Evolutionary conservation across 805 yeast species (phyloP).

Genomic region (Wickerhamiella brachini): DNA sequence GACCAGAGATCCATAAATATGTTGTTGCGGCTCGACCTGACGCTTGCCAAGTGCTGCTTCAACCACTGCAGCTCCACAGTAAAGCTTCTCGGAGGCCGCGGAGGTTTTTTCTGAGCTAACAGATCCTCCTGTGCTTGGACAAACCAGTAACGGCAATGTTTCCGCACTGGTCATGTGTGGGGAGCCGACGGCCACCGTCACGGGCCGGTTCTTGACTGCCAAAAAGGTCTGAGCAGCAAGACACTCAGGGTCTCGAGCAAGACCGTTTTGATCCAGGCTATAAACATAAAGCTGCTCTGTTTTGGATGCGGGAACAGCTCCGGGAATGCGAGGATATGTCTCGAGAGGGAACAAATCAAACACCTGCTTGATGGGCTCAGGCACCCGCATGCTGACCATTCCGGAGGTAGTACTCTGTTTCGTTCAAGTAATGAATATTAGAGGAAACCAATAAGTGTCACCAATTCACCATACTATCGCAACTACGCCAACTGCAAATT

Average conservation of each 20-base stretch:
- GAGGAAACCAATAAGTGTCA: too few species aligned
- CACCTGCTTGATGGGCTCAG: slow-evolving; percentile 18
- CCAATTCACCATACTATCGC: too few species aligned
- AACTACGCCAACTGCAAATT: too few species aligned
- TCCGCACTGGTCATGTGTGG: slow-evolving; percentile 12
- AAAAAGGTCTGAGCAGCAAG: slow-evolving; percentile 15
- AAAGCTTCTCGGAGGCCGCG: neutral
- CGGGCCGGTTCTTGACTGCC: neutral
- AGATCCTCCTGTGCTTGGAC: slow-evolving; percentile 4
- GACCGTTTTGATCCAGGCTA: slow-evolving; percentile 10
- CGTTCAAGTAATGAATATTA: neutral
- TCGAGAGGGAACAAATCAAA: slow-evolving; percentile 24
- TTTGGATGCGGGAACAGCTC: neutral
- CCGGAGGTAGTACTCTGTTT: too few species aligned
- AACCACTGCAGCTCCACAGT: neutral
- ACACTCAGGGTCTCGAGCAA: slow-evolving; percentile 23
- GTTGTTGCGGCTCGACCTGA: slow-evolving; percentile 1
- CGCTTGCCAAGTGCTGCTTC: neutral
- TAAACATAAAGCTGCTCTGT: slow-evolving; percentile 14
- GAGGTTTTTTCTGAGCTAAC: neutral
- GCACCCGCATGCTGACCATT: slow-evolving; percentile 16
- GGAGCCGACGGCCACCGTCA: slow-evolving; percentile 1
- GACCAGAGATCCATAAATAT: slow-evolving; percentile 5
- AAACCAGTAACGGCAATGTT: slow-evolving; percentile 10
- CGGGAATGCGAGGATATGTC: slow-evolving; percentile 9